A percentile compares a stretch with the other conserved stretches of the same genome.
These are phyloP conservation scores for Fusarium metavorans DNA, from an alignment of 2,329 filamentous ascomycete genomes.

Conservation along the genomic window DNA sequence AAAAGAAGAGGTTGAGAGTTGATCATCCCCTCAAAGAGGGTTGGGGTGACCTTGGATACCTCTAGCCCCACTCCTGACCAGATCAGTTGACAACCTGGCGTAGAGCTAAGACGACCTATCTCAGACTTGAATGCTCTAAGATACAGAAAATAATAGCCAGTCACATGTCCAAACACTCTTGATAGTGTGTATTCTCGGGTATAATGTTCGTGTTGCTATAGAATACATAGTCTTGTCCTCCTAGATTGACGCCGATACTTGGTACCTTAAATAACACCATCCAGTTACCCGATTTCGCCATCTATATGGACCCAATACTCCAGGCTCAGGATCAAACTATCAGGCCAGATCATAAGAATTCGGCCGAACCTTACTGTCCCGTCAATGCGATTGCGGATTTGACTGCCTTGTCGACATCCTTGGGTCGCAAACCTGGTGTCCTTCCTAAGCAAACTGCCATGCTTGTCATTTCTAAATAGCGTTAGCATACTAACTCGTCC, in stretches of 20 bases:
- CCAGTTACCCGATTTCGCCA: slow-evolving; percentile 2
- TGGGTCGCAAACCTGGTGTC: slow-evolving; percentile 53
- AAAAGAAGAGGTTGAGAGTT: neutral
- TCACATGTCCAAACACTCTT: neutral
- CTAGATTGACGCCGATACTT: neutral
- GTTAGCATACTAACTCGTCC: slow-evolving; percentile 1
- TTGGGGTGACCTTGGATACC: neutral
- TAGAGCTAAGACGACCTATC: neutral
- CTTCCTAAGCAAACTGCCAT: slow-evolving; percentile 55
- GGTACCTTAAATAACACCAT: slow-evolving; percentile 11
- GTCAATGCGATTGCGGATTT: slow-evolving; percentile 33
- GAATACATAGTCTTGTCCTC: neutral
- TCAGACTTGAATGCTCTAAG: neutral
- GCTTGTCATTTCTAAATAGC: slow-evolving; percentile 49
- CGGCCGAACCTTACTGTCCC: neutral
- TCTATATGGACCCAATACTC: neutral
- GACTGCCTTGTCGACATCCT: slow-evolving; percentile 51
- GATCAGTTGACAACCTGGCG: neutral
- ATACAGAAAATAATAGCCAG: neutral
- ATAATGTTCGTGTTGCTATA: neutral
- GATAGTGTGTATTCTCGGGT: neutral
- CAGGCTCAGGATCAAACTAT: neutral
- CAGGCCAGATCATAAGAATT: neutral
- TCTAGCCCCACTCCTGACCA: slow-evolving; percentile 21
- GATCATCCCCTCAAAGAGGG: slow-evolving; percentile 10